Evolutionary conservation across 805 yeast species (phyloP), one percentile per base, ranked within the genome.

Genomic region (Phaffomyces opuntiae): DNA sequence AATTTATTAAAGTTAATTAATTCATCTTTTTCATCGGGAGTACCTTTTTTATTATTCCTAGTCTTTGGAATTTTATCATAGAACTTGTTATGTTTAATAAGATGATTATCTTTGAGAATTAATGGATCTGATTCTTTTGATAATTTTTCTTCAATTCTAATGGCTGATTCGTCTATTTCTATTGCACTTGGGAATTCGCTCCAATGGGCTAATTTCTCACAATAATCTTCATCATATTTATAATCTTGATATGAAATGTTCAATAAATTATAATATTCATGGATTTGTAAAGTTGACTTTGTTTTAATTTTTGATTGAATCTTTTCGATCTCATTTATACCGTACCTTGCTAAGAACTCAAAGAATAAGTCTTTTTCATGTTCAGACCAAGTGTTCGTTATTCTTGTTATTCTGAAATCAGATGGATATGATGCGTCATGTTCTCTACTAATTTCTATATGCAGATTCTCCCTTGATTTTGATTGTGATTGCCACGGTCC

Each of bases 281-380:
- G 41, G 7, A 80, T 71, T 48, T 79, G 81, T 1, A 64, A 29
- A 4, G 54, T 48, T 5, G 75, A 62, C 53, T 80, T 80, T 6
- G 53, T 48, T 0, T 71, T 70, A 7, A 80, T 49, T 13, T 63
- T 53, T 2, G 52, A 53, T 13, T 60, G 54, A 1, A 80, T 73
- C 12, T 57, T 43, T 9, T 76, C 78, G 1, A 68, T 43, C n/a
- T 71, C 54, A 44, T 69, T 70, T 21, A 78, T 78, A 3, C 81
- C 72, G 52, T 67, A 72, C 32, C 80, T 61, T 1, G 75, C 69
- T 31, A 81, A 55, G 21, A 70, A 64, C 19, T 65, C 63, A 57
- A 78, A 81, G 57, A 81, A 81, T 13, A 45, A 36, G 19, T 73
- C 75, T 51, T 80, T 80, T 45, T 81, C 85, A 1, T 47, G 44